Evolutionary conservation across 495 filamentous ascomycete genomes (phyloP).

Genomic region (Annulohypoxylon stygium): DNA sequence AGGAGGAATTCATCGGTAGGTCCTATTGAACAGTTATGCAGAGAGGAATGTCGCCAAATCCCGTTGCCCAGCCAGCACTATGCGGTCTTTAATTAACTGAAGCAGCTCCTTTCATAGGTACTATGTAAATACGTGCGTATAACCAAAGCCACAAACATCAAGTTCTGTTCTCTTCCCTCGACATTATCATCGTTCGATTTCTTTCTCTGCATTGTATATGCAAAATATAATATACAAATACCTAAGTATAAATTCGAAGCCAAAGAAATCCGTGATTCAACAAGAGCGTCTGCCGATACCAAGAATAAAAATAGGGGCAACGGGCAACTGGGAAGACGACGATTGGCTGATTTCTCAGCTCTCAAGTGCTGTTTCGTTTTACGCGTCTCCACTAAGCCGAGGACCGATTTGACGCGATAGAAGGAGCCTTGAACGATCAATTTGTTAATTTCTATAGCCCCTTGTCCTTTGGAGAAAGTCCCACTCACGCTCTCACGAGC

Average conservation of each 20-base stretch:
- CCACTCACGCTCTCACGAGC: conserved; percentile 30
- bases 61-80: conserved; percentile 45
- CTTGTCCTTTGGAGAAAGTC: conserved; percentile 39
- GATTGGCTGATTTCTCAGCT: background rate
- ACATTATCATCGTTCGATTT: background rate
- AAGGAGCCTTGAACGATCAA: conserved; percentile 7
- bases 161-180: background rate
- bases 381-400: conserved; percentile 43
- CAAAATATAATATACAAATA: conserved; percentile 4
- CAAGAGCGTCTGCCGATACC: conserved; percentile 9
- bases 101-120: conserved; percentile 2
- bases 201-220: background rate
- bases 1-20: background rate
- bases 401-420: conserved; percentile 42
- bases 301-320: conserved; percentile 30
- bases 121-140: background rate
- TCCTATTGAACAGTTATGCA: background rate
- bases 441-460: conserved; percentile 31
- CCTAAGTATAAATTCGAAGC: background rate
- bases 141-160: background rate
- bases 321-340: background rate
- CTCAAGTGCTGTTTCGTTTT: conserved; percentile 20
- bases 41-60: conserved; percentile 41
- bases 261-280: background rate
- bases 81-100: conserved; percentile 23